phyloP scores from a whole-genome alignment of 345 rosid species.

The Angophora floribunda region DNA sequence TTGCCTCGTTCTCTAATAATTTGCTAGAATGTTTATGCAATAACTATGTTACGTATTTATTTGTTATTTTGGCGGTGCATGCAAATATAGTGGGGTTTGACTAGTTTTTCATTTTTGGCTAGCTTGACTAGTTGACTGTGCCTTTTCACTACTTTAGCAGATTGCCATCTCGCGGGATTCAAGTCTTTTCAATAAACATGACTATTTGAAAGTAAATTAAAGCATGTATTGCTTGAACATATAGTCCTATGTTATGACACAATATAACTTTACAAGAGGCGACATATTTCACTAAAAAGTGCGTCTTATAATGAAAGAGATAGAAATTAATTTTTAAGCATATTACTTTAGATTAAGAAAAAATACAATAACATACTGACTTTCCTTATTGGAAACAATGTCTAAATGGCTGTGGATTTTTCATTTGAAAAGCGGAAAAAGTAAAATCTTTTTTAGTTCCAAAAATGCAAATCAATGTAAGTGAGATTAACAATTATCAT shows the following conservation, averaged over 20 bases:
- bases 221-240: not conserved
- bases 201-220: too few relatives aligned
- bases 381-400: too few relatives aligned
- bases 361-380: too few relatives aligned
- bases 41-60: too few relatives aligned
- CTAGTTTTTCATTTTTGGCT: not conserved
- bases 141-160: not conserved
- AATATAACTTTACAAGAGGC: not conserved
- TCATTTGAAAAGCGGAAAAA: not conserved
- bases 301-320: not conserved
- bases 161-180: not conserved
- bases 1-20: not conserved
- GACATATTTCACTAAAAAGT: not conserved
- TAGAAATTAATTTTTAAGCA: not conserved
- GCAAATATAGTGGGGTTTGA: not conserved
- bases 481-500: not conserved
- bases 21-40: not conserved
- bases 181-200: not conserved
- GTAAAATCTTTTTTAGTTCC: not conserved
- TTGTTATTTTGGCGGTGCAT: too few relatives aligned
- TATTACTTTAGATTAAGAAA: too few relatives aligned
- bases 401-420: not conserved
- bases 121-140: not conserved
- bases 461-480: too few relatives aligned
- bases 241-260: not conserved